phyloP scores from a whole-genome alignment of 2,329 filamentous ascomycete species.

The Colletotrichum nymphaeae region DNA sequence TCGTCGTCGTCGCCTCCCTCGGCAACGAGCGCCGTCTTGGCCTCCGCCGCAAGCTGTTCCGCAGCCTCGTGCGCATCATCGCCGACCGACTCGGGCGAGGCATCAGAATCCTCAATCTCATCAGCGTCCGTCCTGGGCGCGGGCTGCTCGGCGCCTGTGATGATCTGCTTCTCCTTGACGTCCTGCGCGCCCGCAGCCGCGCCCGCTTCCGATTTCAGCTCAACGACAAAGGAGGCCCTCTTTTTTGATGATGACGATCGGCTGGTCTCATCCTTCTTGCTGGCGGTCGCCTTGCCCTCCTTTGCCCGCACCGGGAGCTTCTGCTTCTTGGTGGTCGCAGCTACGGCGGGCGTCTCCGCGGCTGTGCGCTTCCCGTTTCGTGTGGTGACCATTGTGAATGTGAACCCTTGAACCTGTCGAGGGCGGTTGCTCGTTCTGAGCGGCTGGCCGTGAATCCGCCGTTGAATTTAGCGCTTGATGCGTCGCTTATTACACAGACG shows the following conservation, averaged over 20 bases:
- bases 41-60: constrained; percentile 21
- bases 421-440: background rate
- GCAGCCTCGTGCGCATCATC: constrained; percentile 1
- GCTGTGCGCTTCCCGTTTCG: constrained; percentile 35
- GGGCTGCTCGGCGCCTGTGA: constrained; percentile 33
- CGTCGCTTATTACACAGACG: background rate
- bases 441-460: background rate
- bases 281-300: constrained; percentile 39
- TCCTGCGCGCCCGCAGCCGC: background rate
- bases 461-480: background rate
- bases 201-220: constrained; percentile 19
- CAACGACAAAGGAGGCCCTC: constrained; percentile 25
- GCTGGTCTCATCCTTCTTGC: constrained; percentile 26
- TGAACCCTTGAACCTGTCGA: background rate
- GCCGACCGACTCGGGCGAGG: constrained; percentile 8
- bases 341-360: constrained; percentile 9
- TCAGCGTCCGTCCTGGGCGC: constrained; percentile 31
- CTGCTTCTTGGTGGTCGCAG: constrained; percentile 22
- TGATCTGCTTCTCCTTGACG: constrained; percentile 12
- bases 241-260: constrained; percentile 22
- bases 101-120: constrained; percentile 33
- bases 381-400: constrained; percentile 35
- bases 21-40: constrained; percentile 44
- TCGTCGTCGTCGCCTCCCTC: constrained; percentile 50
- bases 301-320: constrained; percentile 50